Conservation (phyloP, 805 yeast genomes). For the Scheffersomyces spartinae region DNA sequence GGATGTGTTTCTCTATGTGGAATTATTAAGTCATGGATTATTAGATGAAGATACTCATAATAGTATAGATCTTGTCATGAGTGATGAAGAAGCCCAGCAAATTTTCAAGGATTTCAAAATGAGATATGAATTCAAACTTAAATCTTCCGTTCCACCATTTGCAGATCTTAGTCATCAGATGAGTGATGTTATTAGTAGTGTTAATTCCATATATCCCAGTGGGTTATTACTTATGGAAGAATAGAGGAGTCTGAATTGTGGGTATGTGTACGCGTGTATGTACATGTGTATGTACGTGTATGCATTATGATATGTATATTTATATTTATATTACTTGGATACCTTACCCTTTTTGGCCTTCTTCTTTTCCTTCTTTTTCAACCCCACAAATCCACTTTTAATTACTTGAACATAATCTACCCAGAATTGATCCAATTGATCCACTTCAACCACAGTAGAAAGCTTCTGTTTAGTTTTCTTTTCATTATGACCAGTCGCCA, state of each 20-base stretch:
- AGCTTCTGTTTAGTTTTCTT: constrained; percentile 44
- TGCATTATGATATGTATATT: background rate
- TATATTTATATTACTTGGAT: background rate
- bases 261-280: background rate
- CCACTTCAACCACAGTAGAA: constrained; percentile 60
- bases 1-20: constrained; percentile 24
- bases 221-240: constrained; percentile 12
- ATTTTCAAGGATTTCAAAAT: constrained; percentile 14
- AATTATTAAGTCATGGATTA: constrained; percentile 29
- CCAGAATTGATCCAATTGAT: constrained; percentile 66
- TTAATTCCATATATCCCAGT: constrained; percentile 38
- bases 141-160: constrained; percentile 30
- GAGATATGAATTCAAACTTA: constrained; percentile 18
- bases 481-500: constrained; percentile 43
- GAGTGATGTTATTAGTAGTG: constrained; percentile 40
- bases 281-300: background rate
- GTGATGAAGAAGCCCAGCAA: constrained; percentile 12
- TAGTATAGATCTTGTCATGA: constrained; percentile 9
- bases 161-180: constrained; percentile 19
- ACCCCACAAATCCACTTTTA: constrained; percentile 62
- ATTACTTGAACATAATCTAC: constrained; percentile 54
- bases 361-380: constrained; percentile 74
- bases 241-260: background rate
- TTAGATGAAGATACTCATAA: constrained; percentile 10
- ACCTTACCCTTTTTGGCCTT: constrained; percentile 43